Evolutionary conservation across 2,329 filamentous ascomycete species (phyloP), one percentile per base, ranked within the genome.

Genomic region (Arthroderma sp.): DNA sequence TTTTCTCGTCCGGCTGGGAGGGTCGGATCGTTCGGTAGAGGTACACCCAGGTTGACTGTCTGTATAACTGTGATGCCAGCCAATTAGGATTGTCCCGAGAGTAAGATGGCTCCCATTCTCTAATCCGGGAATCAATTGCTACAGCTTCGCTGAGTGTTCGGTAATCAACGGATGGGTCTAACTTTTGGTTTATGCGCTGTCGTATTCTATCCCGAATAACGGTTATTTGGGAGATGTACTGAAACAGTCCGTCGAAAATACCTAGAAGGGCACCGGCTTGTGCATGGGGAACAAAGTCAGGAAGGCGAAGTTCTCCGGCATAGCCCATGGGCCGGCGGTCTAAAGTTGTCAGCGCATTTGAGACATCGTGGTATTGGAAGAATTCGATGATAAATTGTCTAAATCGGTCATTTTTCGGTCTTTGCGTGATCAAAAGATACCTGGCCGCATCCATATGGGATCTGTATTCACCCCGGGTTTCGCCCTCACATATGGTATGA

Each of bases 241-340:
- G 73, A 58, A 94, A 87, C 1, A 94, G 69, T 1, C 85, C 85
- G 55, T 94, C 86, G 36, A 83, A 78, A 28, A 94, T 81, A 22
- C 87, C 87, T 4, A 94, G 70, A 4, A 94, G 70, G n/a, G 68
- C 70, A 6, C 72, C 74, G 2, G 72, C 73, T 51, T 74, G 69
- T 1, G 71, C 68, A 42, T 74, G 72, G 29, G 73, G 68, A 40
- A 75, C 68, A 54, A 73, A 77, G 29, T 68, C 62, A 1, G 74
- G 74, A 3, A 77, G 63, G 10, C 66, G 65, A 56, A 77, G 70
- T 43, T 74, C 69, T 28, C 70, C 68, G 50, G 69, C 68, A 53
- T 74, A 68, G 10, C 71, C 66, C n/a, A 73, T 62, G 4, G 70
- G 70, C 8, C 69, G 68, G 40, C 72, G 68, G 46, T 73, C 69